phyloP scores from a whole-genome alignment of 2,329 filamentous ascomycete species.

The Nemania serpens region DNA sequence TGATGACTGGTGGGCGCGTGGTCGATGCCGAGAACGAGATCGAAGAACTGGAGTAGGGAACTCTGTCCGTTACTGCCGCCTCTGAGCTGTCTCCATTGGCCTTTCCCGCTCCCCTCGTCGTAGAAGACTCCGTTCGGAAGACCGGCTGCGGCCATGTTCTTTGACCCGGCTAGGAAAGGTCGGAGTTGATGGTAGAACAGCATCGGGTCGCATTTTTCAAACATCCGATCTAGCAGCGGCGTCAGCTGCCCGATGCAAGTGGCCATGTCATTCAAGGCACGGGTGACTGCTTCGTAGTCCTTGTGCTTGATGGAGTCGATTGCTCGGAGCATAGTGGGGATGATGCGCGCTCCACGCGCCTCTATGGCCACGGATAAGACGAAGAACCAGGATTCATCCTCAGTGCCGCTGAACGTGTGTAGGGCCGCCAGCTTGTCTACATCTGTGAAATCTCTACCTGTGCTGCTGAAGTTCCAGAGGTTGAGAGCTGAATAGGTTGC shows the following conservation, averaged over 20 bases:
- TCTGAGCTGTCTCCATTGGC: constrained; percentile 75
- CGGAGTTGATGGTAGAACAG: constrained; percentile 89
- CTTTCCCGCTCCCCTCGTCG: constrained; percentile 70
- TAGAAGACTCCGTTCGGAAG: constrained; percentile 84
- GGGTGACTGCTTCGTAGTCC: constrained; percentile 64
- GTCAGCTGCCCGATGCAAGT: constrained; percentile 71
- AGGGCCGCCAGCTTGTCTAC: constrained; percentile 73
- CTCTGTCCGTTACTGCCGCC: constrained; percentile 94
- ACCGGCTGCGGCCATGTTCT: constrained; percentile 87
- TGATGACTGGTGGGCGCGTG: constrained; percentile 58
- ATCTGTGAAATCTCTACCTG: constrained; percentile 58
- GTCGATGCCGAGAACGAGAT: constrained; percentile 82
- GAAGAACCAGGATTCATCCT: constrained; percentile 95
- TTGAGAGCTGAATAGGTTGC: constrained; percentile 88
- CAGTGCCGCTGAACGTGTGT: constrained; percentile 84
- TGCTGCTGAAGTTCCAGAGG: constrained; percentile 79
- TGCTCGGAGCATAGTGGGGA: constrained; percentile 78
- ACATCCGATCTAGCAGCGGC: constrained; percentile 76
- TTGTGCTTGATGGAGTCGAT: constrained; percentile 68
- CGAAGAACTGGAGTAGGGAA: constrained; percentile 91
- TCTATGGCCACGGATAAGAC: constrained; percentile 90
- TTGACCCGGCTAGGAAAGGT: constrained; percentile 87
- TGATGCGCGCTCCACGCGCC: constrained; percentile 68
- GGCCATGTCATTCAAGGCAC: constrained; percentile 67
- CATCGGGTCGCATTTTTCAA: constrained; percentile 84